phyloP scores from a whole-genome alignment of 257 asterid genomes.

The Solanum lycopersicoides region DNA sequence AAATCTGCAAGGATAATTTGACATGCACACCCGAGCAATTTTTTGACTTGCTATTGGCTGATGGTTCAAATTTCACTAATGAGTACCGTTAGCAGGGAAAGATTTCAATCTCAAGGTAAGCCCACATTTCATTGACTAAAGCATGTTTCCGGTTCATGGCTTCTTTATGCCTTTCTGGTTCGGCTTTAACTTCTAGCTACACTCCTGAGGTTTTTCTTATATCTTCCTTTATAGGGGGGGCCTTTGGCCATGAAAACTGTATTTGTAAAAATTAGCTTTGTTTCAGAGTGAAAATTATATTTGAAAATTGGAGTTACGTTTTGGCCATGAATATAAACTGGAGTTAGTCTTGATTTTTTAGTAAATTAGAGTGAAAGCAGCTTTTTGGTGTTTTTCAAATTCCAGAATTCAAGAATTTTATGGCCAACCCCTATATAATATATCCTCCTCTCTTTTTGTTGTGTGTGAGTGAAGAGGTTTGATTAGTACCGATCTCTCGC shows the following conservation, averaged over 20 bases:
- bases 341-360: not conserved
- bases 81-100: constrained; percentile 66
- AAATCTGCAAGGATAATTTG: constrained; percentile 55
- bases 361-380: not conserved
- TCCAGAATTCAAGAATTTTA: not conserved
- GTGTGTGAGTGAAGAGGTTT: not conserved
- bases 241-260: not conserved
- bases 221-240: not conserved
- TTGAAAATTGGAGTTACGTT: not conserved
- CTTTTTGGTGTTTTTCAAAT: not conserved
- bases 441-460: not conserved
- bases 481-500: not conserved
- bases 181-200: not conserved
- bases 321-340: not conserved
- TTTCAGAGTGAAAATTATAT: not conserved
- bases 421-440: not conserved
- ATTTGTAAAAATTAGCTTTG: not conserved
- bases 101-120: constrained; percentile 77
- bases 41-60: constrained; percentile 60
- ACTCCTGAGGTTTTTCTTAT: not conserved
- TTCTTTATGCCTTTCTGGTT: not conserved
- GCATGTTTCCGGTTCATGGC: not conserved
- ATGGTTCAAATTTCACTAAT: constrained; percentile 66
- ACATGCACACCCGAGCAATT: constrained; percentile 84
- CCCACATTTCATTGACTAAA: constrained; percentile 28